Evolutionary conservation across 2,329 filamentous ascomycete genomes (phyloP).

Genomic region (Cladosporium phlei): DNA sequence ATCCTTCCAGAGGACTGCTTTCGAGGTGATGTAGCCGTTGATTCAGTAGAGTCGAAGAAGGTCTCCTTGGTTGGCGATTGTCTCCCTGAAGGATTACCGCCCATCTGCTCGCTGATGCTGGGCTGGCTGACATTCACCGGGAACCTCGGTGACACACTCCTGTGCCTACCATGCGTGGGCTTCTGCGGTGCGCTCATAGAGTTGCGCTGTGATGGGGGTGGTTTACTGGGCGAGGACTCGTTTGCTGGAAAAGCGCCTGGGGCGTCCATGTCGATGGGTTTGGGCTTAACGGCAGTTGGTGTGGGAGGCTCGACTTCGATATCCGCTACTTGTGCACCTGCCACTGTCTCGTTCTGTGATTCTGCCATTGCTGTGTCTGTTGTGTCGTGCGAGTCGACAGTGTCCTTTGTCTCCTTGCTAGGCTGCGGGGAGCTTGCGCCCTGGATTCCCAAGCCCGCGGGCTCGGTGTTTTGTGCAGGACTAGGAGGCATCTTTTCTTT

Average conservation of each 20-base stretch:
- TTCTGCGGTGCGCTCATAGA: constrained; percentile 7
- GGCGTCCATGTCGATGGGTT: not conserved
- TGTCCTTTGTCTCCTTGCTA: constrained; percentile 17
- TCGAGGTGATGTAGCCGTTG: constrained; percentile 3
- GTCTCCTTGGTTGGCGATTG: constrained; percentile 4
- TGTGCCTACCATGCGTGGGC: constrained; percentile 6
- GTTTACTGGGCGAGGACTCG: constrained; percentile 4
- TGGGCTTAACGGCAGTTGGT: constrained; percentile 1
- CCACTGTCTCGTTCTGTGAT: not conserved
- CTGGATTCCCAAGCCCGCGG: constrained; percentile 14
- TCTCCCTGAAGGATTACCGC: not conserved
- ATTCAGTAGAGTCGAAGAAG: constrained; percentile 2
- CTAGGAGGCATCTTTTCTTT: constrained; percentile 26
- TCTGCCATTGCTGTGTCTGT: constrained; percentile 3
- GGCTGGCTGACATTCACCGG: constrained; percentile 21
- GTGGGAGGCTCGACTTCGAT: constrained; percentile 6
- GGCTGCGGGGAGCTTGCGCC: constrained; percentile 33
- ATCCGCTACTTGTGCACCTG: not conserved
- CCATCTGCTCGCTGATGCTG: constrained; percentile 11
- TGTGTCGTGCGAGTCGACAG: not conserved
- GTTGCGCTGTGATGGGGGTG: constrained; percentile 1
- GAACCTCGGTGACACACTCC: constrained; percentile 10
- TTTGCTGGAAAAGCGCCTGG: constrained; percentile 7
- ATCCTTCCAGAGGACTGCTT: constrained; percentile 23
- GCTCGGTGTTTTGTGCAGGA: constrained; percentile 21